A percentile compares a stretch with the other conserved stretches of the same genome.
Evolutionary conservation across 1,284 basidiomycete species (phyloP).

Genomic region (Lentinula novae-zelandiae): DNA sequence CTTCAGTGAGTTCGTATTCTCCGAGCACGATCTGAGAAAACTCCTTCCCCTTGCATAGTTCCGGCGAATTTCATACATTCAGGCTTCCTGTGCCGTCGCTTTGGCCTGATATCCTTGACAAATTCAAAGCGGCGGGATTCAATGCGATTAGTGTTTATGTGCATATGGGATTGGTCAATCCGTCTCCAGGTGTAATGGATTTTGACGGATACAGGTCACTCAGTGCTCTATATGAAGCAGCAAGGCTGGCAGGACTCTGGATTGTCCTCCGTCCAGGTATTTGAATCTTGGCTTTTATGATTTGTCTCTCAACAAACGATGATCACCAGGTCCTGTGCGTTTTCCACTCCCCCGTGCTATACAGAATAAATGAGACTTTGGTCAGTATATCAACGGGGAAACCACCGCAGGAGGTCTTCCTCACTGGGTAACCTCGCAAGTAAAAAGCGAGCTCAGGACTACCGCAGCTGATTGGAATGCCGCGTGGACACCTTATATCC

Average conservation of each 20-base stretch:
- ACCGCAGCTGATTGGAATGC: slow-evolving; percentile 64
- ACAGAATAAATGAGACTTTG: not conserved
- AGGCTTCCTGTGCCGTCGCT: slow-evolving; percentile 14
- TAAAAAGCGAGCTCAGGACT: slow-evolving; percentile 63
- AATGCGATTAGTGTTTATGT: slow-evolving; percentile 46
- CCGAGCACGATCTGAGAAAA: not conserved
- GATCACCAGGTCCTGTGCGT: not conserved
- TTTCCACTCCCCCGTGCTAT: no score
- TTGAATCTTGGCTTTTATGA: not conserved
- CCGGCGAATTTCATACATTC: slow-evolving; percentile 15
- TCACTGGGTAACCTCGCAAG: slow-evolving; percentile 71
- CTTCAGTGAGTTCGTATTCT: slow-evolving; percentile 38
- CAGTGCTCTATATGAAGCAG: slow-evolving; percentile 60
- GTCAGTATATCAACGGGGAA: slow-evolving; percentile 75
- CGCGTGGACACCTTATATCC: slow-evolving; percentile 70
- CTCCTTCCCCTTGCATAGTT: not conserved
- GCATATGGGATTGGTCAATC: slow-evolving; percentile 74
- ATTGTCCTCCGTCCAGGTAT: slow-evolving; percentile 59
- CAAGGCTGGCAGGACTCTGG: slow-evolving; percentile 59
- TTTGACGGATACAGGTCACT: slow-evolving; percentile 68
- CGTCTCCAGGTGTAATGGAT: slow-evolving; percentile 67
- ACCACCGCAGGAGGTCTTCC: slow-evolving; percentile 78
- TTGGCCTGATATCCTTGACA: slow-evolving; percentile 16
- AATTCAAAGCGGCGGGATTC: slow-evolving; percentile 15
- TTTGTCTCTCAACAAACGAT: slow-evolving; percentile 43